phyloP scores from a whole-genome alignment of 345 rosid genomes.

The Linum tenue region DNA sequence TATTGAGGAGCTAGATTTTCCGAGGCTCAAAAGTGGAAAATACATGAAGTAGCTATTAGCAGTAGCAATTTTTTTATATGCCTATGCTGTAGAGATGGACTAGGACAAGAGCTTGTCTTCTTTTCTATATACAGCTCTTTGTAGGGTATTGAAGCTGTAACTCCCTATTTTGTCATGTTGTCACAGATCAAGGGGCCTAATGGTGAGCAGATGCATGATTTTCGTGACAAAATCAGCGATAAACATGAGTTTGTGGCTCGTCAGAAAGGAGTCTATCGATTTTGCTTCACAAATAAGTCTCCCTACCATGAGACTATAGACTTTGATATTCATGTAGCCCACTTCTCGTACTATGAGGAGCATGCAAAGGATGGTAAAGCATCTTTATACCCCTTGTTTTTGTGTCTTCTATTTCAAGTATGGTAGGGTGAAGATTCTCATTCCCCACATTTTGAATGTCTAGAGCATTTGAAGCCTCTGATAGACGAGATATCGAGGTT shows the following conservation, averaged over 20 bases:
- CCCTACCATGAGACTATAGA: conserved; percentile 15
- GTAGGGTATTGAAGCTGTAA: not conserved
- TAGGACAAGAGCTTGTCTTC: not conserved
- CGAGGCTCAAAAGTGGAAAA: not conserved
- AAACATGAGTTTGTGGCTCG: conserved; percentile 14
- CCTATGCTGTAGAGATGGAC: too few species aligned
- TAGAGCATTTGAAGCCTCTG: conserved; percentile 67
- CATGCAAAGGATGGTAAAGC: conserved; percentile 21
- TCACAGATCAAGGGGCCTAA: conserved; percentile 17
- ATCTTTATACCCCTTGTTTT: not conserved
- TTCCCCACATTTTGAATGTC: conserved; percentile 3
- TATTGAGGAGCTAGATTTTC: not conserved
- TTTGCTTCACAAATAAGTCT: conserved; percentile 19
- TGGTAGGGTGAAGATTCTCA: not conserved
- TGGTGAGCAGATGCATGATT: conserved; percentile 11
- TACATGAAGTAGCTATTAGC: not conserved
- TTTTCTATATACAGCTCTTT: too few species aligned
- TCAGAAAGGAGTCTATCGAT: conserved; percentile 13
- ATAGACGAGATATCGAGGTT: conserved; percentile 50
- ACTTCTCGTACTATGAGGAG: conserved; percentile 9
- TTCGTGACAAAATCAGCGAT: conserved; percentile 15
- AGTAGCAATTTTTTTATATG: too few species aligned
- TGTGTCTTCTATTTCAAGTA: not conserved
- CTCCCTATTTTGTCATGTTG: not conserved
- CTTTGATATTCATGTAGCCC: conserved; percentile 15